Conservation (phyloP, 208 protist genomes). For the Trypanosoma platydactyli region DNA sequence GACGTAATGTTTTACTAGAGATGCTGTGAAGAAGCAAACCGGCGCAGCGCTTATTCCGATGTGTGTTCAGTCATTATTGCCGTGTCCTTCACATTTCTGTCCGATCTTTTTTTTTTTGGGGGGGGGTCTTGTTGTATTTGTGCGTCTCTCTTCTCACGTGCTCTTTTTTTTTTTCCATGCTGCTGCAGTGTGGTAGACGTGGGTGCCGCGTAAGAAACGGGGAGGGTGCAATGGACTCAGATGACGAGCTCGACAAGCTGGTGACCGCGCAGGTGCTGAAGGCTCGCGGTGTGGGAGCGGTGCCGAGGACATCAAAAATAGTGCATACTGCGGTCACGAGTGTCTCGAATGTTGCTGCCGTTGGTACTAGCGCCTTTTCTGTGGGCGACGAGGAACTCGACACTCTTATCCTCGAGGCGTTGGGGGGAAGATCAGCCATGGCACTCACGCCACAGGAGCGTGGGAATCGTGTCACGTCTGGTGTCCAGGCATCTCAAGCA, state of each 20-base stretch:
- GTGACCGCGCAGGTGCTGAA: constrained; percentile 11
- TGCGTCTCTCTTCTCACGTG: background rate
- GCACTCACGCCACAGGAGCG: background rate
- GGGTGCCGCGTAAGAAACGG: background rate
- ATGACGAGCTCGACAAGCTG: constrained; percentile 29
- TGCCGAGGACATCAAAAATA: background rate
- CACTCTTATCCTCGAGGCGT: constrained; percentile 12
- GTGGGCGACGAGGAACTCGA: constrained; percentile 18
- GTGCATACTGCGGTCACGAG: background rate
- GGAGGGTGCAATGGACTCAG: constrained; percentile 19
- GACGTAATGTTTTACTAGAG: too few species aligned
- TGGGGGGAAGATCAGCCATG: background rate
- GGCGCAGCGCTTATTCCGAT: too few species aligned
- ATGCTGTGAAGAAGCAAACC: too few species aligned
- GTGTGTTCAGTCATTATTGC: constrained; percentile 5
- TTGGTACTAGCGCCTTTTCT: background rate
- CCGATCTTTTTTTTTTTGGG: constrained; percentile 14
- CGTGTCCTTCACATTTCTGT: background rate
- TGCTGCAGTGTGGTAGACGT: background rate
- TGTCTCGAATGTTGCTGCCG: too few species aligned
- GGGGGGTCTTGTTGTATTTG: background rate
- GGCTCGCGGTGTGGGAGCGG: background rate
- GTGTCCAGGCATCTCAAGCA: background rate
- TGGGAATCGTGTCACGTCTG: background rate
- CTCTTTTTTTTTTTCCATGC: too few species aligned